These are phyloP conservation scores for Daldinia bambusicola DNA, from an alignment of 495 filamentous ascomycete genomes.

Conservation along the genomic window DNA sequence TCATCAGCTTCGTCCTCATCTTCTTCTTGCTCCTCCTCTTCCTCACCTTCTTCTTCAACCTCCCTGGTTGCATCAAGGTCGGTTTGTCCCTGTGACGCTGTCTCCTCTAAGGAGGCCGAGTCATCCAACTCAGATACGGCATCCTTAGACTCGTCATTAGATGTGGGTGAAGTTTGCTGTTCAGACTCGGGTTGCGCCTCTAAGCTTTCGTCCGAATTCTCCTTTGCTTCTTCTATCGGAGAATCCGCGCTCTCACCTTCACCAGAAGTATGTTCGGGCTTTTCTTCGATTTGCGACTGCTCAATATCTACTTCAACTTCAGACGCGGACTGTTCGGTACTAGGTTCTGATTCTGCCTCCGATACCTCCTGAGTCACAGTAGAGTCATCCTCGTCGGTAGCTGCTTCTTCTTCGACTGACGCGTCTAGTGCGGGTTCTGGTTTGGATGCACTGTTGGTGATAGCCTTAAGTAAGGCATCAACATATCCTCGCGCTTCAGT, in stretches of 20 bases:
- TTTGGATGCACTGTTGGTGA: conserved; percentile 44
- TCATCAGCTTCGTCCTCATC: conserved; percentile 43
- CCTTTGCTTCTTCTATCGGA: conserved; percentile 7
- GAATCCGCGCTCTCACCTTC: conserved; percentile 8
- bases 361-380: background rate
- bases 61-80: conserved; percentile 4
- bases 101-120: conserved; percentile 4
- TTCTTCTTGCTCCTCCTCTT: conserved; percentile 44
- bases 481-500: conserved; percentile 53
- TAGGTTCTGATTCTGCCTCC: conserved; percentile 11
- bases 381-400: conserved; percentile 34
- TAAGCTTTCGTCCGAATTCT: conserved; percentile 11
- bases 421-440: conserved; percentile 29
- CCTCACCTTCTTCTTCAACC: conserved; percentile 30
- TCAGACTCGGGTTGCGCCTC: conserved; percentile 5
- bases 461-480: conserved; percentile 53
- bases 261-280: conserved; percentile 1
- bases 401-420: conserved; percentile 29
- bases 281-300: conserved; percentile 32
- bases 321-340: conserved; percentile 21
- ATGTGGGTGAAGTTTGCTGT: background rate
- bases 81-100: conserved; percentile 2
- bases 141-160: conserved; percentile 1
- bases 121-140: background rate
- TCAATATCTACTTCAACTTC: conserved; percentile 23